Conservation (phyloP, 1,139 yeast genomes). For the Protomyces gravidus region DNA sequence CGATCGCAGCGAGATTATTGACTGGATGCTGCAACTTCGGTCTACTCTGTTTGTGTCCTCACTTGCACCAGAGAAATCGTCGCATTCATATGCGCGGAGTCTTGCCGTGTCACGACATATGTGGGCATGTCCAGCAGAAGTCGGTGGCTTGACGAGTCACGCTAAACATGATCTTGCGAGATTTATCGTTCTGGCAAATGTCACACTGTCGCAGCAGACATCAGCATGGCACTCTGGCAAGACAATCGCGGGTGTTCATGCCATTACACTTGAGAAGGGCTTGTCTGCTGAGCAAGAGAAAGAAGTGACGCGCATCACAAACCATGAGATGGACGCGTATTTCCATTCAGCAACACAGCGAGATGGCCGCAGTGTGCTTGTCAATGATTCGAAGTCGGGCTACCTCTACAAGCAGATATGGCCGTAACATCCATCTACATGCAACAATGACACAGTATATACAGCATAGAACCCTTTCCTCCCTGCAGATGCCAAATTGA, state of each 20-base stretch:
- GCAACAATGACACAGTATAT: too few species aligned
- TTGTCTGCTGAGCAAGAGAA: neutral
- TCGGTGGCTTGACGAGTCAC: neutral
- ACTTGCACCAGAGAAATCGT: neutral
- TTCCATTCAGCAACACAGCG: neutral
- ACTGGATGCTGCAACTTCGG: neutral
- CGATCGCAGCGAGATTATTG: neutral
- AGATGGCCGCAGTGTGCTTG: neutral
- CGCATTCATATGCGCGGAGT: neutral
- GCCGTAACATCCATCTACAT: neutral
- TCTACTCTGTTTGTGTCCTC: neutral
- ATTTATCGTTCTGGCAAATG: neutral
- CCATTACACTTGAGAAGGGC: neutral
- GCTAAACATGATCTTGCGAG: neutral
- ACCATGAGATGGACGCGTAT: neutral
- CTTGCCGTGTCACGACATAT: neutral
- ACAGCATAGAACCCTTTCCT: too few species aligned
- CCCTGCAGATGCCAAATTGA: neutral
- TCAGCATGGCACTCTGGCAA: neutral
- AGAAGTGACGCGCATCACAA: neutral
- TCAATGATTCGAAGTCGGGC: neutral
- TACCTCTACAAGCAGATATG: neutral
- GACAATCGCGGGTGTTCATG: neutral
- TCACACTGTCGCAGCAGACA: neutral
- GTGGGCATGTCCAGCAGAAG: neutral